Evolutionary conservation across 805 yeast genomes (phyloP).

Genomic region (Zygoascus tannicola): DNA sequence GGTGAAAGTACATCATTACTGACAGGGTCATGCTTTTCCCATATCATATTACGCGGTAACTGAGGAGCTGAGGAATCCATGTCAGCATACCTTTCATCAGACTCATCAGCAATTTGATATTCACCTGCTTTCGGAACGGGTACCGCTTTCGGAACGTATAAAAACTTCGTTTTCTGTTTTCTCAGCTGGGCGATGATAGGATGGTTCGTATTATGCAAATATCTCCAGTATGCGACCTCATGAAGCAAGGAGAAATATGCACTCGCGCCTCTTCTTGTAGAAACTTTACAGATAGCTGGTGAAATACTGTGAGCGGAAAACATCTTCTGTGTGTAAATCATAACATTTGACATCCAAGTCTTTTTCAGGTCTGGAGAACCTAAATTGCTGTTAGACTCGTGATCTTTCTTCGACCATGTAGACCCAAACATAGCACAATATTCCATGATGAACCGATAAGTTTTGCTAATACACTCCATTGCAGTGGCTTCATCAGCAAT

Average conservation of each 20-base stretch:
- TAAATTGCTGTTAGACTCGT: not conserved
- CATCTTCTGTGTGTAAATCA: constrained; percentile 6
- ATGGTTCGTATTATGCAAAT: not conserved
- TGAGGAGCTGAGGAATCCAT: too few relatives aligned
- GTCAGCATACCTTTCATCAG: too few relatives aligned
- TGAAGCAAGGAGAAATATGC: constrained; percentile 3
- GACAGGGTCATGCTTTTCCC: too few relatives aligned
- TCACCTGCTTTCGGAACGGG: too few relatives aligned
- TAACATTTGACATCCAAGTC: constrained; percentile 2
- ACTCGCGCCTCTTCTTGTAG: constrained; percentile 9
- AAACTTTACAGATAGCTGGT: constrained; percentile 4
- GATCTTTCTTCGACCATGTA: not conserved
- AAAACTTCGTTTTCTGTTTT: not conserved
- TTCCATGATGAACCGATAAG: constrained; percentile 2
- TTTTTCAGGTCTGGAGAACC: not conserved
- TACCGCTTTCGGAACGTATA: not conserved
- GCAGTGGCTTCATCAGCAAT: constrained; percentile 6
- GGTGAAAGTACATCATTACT: too few relatives aligned
- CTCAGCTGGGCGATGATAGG: not conserved
- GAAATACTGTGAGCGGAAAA: constrained; percentile 2
- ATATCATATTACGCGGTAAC: too few relatives aligned
- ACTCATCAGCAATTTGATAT: too few relatives aligned
- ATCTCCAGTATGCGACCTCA: constrained; percentile 3
- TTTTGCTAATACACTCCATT: constrained; percentile 5
- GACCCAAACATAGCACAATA: not conserved